Conservation (phyloP, 2,329 filamentous ascomycete species). For the Trichoderma cornu-damae region DNA sequence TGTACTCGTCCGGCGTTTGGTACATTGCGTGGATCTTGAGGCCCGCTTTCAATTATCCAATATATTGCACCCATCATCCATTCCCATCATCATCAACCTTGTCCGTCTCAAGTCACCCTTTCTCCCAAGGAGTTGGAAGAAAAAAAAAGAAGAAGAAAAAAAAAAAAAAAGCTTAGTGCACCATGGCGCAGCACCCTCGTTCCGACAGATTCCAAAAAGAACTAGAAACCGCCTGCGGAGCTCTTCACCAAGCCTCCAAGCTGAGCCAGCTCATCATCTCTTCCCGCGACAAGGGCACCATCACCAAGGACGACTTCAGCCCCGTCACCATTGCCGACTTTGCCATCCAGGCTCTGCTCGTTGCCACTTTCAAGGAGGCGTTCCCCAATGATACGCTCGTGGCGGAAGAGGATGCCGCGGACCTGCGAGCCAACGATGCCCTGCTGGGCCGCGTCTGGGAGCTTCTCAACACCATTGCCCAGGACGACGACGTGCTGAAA, state of each 20-base stretch:
- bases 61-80: too few species aligned
- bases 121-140: too few species aligned
- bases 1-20: too few species aligned
- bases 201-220: conserved; percentile 35
- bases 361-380: conserved; percentile 43
- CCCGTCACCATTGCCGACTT: conserved; percentile 58
- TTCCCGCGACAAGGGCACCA: conserved; percentile 44
- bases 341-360: conserved; percentile 53
- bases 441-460: conserved; percentile 46
- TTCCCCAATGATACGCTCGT: conserved; percentile 51
- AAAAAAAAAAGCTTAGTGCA: not conserved
- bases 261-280: conserved; percentile 47
- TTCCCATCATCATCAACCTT: too few species aligned
- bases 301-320: conserved; percentile 51
- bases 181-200: conserved; percentile 20
- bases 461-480: conserved; percentile 35
- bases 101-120: too few species aligned
- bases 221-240: conserved; percentile 39
- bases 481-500: conserved; percentile 24
- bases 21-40: too few species aligned
- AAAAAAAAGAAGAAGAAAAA: not conserved
- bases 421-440: conserved; percentile 39
- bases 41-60: too few species aligned
- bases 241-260: conserved; percentile 42
- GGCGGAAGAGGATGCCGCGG: conserved; percentile 50